phyloP scores from a whole-genome alignment of 2,329 filamentous ascomycete species.

The Chrysoporthe deuterocubensis region DNA sequence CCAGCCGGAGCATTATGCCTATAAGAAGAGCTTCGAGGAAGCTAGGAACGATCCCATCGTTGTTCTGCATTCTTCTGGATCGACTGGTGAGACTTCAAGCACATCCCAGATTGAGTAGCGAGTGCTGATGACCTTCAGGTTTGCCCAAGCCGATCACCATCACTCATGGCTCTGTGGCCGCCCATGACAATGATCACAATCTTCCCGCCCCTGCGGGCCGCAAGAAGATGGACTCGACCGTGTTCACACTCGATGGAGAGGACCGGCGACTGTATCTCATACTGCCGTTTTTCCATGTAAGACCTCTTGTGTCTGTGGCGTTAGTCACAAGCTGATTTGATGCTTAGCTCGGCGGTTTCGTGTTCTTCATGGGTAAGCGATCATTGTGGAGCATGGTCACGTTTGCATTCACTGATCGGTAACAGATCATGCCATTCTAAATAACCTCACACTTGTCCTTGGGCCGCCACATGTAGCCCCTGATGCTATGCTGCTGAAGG shows the following conservation, averaged over 20 bases:
- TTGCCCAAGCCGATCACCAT: constrained; percentile 31
- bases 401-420: background rate
- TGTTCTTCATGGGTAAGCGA: constrained; percentile 23
- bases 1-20: constrained; percentile 27
- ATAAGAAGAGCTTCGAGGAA: constrained; percentile 31
- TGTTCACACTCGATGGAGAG: constrained; percentile 31
- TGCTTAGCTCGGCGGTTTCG: constrained; percentile 31
- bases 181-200: constrained; percentile 29
- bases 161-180: constrained; percentile 32
- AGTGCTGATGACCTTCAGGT: constrained; percentile 16
- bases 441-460: constrained; percentile 28
- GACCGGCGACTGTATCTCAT: constrained; percentile 30
- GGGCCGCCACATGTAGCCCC: constrained; percentile 32
- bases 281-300: constrained; percentile 34
- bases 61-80: constrained; percentile 35
- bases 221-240: constrained; percentile 27
- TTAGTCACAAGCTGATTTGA: background rate
- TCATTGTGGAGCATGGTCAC: background rate
- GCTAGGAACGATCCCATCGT: constrained; percentile 31
- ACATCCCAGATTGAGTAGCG: background rate
- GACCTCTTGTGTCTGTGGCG: background rate
- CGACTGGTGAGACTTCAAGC: constrained; percentile 30
- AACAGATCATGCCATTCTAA: constrained; percentile 30
- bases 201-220: constrained; percentile 29
- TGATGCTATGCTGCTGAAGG: constrained; percentile 29